Evolutionary conservation across 2,329 filamentous ascomycete genomes (phyloP).

Genomic region (Thyridium curvatum): DNA sequence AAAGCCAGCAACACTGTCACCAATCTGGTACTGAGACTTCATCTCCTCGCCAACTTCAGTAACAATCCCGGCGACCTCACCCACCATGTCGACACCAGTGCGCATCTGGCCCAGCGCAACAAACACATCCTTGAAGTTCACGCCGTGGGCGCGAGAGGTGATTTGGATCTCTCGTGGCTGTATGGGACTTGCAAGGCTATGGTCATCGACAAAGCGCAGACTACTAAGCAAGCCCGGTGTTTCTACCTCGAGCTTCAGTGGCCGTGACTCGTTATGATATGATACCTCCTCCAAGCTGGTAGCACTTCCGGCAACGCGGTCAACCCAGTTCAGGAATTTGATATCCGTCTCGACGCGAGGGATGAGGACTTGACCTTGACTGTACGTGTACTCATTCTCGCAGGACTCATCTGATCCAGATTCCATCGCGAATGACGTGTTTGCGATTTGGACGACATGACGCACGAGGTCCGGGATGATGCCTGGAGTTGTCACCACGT

Average conservation of each 20-base stretch:
- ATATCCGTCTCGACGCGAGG: slow-evolving; percentile 6
- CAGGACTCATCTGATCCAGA: no score
- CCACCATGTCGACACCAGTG: slow-evolving; percentile 18
- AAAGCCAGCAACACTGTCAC: slow-evolving; percentile 14
- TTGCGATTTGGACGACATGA: not conserved
- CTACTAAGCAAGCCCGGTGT: slow-evolving; percentile 7
- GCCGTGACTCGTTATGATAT: slow-evolving; percentile 4
- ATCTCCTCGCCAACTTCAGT: slow-evolving; percentile 20
- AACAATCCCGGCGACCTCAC: slow-evolving; percentile 24
- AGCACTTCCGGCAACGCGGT: not conserved
- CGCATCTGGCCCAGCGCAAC: slow-evolving; percentile 24
- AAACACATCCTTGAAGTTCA: slow-evolving; percentile 29
- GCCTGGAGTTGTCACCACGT: not conserved
- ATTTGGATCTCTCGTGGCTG: slow-evolving; percentile 13
- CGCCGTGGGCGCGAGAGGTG: slow-evolving; percentile 13
- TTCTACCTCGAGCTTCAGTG: slow-evolving; percentile 6
- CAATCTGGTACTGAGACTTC: slow-evolving; percentile 12
- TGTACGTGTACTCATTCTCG: slow-evolving; percentile 2
- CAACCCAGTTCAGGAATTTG: slow-evolving; percentile 7
- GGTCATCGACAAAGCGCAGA: slow-evolving; percentile 11
- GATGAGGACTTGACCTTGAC: slow-evolving; percentile 3
- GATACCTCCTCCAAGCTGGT: not conserved
- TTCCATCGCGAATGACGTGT: not conserved
- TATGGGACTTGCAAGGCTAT: slow-evolving; percentile 5
- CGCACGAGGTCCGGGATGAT: not conserved